These are phyloP conservation scores for Trametes polyzona DNA, from an alignment of 1,284 basidiomycete species.

Conservation along the genomic window DNA sequence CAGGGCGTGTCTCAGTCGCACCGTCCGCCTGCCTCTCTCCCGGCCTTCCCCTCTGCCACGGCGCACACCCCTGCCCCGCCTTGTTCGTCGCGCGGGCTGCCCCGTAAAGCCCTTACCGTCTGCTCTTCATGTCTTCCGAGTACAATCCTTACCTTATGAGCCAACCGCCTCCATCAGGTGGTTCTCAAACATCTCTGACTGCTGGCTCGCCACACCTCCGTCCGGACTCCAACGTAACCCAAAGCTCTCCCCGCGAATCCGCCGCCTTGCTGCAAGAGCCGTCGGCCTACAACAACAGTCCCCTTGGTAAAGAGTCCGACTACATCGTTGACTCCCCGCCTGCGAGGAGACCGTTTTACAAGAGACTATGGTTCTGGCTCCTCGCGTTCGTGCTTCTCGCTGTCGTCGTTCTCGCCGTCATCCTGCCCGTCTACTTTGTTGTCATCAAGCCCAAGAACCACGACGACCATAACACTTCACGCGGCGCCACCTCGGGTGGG, in stretches of 20 bases:
- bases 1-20: too few relatives aligned
- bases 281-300: background rate
- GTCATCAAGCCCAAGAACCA: constrained; percentile 40
- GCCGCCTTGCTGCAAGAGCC: constrained; percentile 5
- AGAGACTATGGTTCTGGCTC: constrained; percentile 32
- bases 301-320: background rate
- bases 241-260: constrained; percentile 6
- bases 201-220: background rate
- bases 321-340: constrained; percentile 24
- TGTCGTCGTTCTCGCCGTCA: constrained; percentile 42
- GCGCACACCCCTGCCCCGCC: too few relatives aligned
- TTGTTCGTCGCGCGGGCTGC: background rate
- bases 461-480: constrained; percentile 8
- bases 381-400: constrained; percentile 37
- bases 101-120: too few relatives aligned
- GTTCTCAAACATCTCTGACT: constrained; percentile 5
- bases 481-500: constrained; percentile 18
- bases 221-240: background rate
- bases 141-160: constrained; percentile 4
- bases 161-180: background rate
- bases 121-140: background rate
- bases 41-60: too few relatives aligned
- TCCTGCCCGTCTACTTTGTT: constrained; percentile 47
- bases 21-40: too few relatives aligned
- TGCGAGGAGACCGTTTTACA: constrained; percentile 45